Percentiles rank a stretch among this genome's conserved stretches.
Evolutionary conservation across 139 green algal species (phyloP).

Genomic region (Chlamydomonas sphaeroides): DNA sequence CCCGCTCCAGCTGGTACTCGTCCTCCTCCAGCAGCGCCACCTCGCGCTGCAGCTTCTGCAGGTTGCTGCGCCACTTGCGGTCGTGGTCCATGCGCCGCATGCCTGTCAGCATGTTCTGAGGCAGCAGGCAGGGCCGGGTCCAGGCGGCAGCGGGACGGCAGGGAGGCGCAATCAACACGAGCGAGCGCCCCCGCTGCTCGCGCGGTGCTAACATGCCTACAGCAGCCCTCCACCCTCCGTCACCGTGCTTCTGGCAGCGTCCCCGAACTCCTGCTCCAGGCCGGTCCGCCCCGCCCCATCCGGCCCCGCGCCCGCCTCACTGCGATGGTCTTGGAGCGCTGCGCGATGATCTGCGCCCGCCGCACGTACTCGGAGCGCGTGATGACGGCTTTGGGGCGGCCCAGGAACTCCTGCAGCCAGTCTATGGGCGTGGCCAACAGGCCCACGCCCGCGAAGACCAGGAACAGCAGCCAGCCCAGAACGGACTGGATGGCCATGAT

Average conservation of each 20-base stretch:
- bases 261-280: neutral
- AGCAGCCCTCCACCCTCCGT: too few relatives aligned
- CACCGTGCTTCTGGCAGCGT: too few relatives aligned
- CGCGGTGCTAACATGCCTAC: too few relatives aligned
- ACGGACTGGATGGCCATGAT: conserved; percentile 90
- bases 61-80: conserved; percentile 81
- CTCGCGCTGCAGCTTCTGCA: conserved; percentile 79
- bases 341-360: conserved; percentile 75
- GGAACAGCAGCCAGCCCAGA: conserved; percentile 93
- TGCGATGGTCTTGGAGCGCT: conserved; percentile 79
- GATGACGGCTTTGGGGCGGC: conserved; percentile 80
- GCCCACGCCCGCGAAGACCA: conserved; percentile 94
- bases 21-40: conserved; percentile 92
- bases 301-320: conserved; percentile 28
- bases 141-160: too few relatives aligned
- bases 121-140: too few relatives aligned
- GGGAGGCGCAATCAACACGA: too few relatives aligned
- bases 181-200: too few relatives aligned
- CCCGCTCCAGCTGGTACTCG: conserved; percentile 79
- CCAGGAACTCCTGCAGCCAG: conserved; percentile 84
- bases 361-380: conserved; percentile 90
- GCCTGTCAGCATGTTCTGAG: conserved; percentile 56
- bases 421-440: conserved; percentile 89
- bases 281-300: neutral
- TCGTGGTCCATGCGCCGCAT: conserved; percentile 78